Base-by-base conservation (phyloP, 148 eudicot genomes). In the Camellia lanceoleosa region DNA sequence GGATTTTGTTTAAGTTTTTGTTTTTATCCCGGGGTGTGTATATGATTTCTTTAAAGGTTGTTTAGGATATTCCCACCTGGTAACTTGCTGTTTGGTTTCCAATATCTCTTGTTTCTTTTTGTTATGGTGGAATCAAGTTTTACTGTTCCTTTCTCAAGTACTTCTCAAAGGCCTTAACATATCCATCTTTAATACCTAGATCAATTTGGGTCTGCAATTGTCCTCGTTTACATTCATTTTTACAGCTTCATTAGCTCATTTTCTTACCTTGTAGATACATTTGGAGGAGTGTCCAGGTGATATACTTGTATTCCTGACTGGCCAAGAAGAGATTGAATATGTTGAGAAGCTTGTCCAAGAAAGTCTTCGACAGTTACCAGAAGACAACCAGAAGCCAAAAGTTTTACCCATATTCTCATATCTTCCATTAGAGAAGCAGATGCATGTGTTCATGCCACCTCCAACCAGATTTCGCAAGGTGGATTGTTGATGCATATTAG, bases 291-390 rank as follows among this genome's bases (percentile, higher is more conserved):
- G 87, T 49, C 92, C 91, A 44, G 99, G 99, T 77, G 98, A 96
- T 85, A 84, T 96, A 81, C 99, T 96, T 80, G 98, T 92, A 82
- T 96, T 96, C 85, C 89, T 96, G 84, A 92, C 99, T 80, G 99
- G 99, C 76, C 99, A 96, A 91, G 98, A 96, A 85, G 99, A 96
- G 82, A 96, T 96, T 86, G 99, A 96, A 90, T 86, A 92, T 51
- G 93, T 92, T 70, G 97, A 93, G 84, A 88, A 94, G 80, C 92
- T 96, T 84, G 84, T 93, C 78, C 86, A 83, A 66, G 93, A 91
- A 76, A 89, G 84, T 83, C 85, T 89, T 78, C 89, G 69, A 70
- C 93, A 92, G 79, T 81, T 93, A 76, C 92, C 98, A 18, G 89
- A 91, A 80, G 79, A 80, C 79, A 86, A 81, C 58, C 93, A 84